A percentile compares a stretch with the other conserved stretches of the same genome.
Evolutionary conservation across 2,329 filamentous ascomycete genomes (phyloP).

Genomic region (Dactylella cylindrospora): DNA sequence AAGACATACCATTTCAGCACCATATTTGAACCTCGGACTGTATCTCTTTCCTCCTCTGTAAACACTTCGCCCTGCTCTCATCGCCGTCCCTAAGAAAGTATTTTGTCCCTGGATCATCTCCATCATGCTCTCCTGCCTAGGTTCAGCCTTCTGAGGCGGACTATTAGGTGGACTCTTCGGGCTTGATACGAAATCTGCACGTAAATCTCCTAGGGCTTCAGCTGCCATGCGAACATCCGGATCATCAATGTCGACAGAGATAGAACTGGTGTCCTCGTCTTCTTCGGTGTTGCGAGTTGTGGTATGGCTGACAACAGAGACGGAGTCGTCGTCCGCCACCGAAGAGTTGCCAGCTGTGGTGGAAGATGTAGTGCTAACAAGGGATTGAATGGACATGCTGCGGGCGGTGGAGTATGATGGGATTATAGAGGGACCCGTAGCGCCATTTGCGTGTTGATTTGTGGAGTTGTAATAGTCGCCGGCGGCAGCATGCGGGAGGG

Average conservation of each 20-base stretch:
- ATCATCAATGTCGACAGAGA: constrained; percentile 58
- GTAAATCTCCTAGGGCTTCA: constrained; percentile 72
- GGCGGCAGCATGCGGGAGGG: not conserved
- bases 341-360: constrained; percentile 22
- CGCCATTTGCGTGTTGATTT: not conserved
- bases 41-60: constrained; percentile 55
- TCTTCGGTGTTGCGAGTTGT: constrained; percentile 43
- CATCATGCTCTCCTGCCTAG: constrained; percentile 54
- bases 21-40: constrained; percentile 82
- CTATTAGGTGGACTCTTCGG: constrained; percentile 46
- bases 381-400: constrained; percentile 44
- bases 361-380: constrained; percentile 15
- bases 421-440: not conserved
- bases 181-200: constrained; percentile 52
- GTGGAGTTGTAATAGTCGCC: not conserved
- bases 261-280: constrained; percentile 1
- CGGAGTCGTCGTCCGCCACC: constrained; percentile 36
- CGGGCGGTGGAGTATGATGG: constrained; percentile 12
- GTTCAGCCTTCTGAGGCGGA: constrained; percentile 50
- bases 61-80: constrained; percentile 34
- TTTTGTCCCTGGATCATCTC: constrained; percentile 62
- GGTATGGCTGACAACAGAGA: constrained; percentile 33
- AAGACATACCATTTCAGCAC: constrained; percentile 57
- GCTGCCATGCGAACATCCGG: constrained; percentile 70
- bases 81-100: constrained; percentile 57